Percentiles rank a stretch among this genome's conserved stretches.
Evolutionary conservation across 352 stramenopile genomes (phyloP).

Genomic region (Phytophthora constricta): DNA sequence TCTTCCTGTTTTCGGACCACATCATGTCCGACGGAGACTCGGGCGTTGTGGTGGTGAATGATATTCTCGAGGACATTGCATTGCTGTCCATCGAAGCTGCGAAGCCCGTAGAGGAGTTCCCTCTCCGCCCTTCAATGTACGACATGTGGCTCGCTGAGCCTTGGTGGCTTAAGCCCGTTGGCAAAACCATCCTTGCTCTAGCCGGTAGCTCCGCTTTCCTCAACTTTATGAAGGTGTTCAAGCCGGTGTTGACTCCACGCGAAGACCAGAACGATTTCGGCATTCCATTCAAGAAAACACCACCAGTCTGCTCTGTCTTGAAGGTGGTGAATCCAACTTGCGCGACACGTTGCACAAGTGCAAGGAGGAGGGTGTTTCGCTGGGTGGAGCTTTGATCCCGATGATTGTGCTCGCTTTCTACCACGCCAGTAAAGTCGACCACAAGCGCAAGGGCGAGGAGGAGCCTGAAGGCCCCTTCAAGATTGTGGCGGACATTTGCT

Average conservation of each 20-base stretch:
- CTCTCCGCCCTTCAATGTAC: constrained; percentile 55
- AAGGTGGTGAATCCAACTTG: constrained; percentile 51
- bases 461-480: constrained; percentile 33
- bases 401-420: constrained; percentile 45
- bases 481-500: constrained; percentile 56
- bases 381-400: constrained; percentile 52
- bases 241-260: constrained; percentile 42
- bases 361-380: constrained; percentile 46
- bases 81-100: constrained; percentile 37
- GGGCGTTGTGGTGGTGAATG: constrained; percentile 53
- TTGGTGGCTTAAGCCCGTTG: constrained; percentile 49
- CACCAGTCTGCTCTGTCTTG: constrained; percentile 55
- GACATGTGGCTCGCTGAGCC: constrained; percentile 42
- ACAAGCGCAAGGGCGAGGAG: constrained; percentile 27
- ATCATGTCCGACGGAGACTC: constrained; percentile 61
- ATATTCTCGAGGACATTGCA: constrained; percentile 48
- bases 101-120: constrained; percentile 36
- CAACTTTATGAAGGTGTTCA: constrained; percentile 62
- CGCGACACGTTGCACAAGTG: constrained; percentile 45
- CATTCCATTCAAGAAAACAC: constrained; percentile 46
- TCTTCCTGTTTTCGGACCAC: constrained; percentile 68
- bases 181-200: constrained; percentile 37
- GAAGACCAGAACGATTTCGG: constrained; percentile 57
- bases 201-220: constrained; percentile 35
- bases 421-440: constrained; percentile 48